phyloP scores from a whole-genome alignment of 1,139 yeast species.

The Saccharomycopsis hybrid region DNA sequence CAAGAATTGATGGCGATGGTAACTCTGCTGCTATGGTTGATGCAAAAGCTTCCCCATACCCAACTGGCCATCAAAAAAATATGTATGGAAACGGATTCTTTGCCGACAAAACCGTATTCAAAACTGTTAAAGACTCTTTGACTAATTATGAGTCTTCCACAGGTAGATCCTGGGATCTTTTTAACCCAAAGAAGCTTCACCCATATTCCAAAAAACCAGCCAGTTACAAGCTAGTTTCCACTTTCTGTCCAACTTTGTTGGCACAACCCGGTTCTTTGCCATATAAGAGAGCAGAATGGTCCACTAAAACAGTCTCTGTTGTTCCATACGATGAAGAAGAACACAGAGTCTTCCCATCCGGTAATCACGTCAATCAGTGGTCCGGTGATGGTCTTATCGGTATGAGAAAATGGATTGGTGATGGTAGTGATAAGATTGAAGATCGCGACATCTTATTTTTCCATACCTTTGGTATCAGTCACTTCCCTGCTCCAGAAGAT shows the following conservation, averaged over 20 bases:
- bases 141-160: constrained; percentile 56
- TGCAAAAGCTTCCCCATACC: constrained; percentile 51
- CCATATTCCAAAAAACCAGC: constrained; percentile 70
- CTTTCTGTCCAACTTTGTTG: constrained; percentile 65
- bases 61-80: constrained; percentile 61
- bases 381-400: constrained; percentile 69
- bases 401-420: constrained; percentile 68
- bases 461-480: constrained; percentile 81
- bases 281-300: constrained; percentile 79
- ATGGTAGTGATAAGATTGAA: constrained; percentile 54
- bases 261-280: constrained; percentile 73
- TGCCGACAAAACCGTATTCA: constrained; percentile 55
- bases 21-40: constrained; percentile 70
- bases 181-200: constrained; percentile 62
- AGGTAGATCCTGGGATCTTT: constrained; percentile 73
- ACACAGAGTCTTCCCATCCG: constrained; percentile 70
- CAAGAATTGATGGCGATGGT: constrained; percentile 73
- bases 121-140: constrained; percentile 61
- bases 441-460: constrained; percentile 65
- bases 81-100: constrained; percentile 70
- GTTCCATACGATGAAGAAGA: constrained; percentile 57
- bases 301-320: constrained; percentile 58
- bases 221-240: constrained; percentile 71
- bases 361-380: constrained; percentile 75
- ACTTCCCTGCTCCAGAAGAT: constrained; percentile 85